Evolutionary conservation across 495 filamentous ascomycete species (phyloP).

Genomic region (Lophium mytilinum): DNA sequence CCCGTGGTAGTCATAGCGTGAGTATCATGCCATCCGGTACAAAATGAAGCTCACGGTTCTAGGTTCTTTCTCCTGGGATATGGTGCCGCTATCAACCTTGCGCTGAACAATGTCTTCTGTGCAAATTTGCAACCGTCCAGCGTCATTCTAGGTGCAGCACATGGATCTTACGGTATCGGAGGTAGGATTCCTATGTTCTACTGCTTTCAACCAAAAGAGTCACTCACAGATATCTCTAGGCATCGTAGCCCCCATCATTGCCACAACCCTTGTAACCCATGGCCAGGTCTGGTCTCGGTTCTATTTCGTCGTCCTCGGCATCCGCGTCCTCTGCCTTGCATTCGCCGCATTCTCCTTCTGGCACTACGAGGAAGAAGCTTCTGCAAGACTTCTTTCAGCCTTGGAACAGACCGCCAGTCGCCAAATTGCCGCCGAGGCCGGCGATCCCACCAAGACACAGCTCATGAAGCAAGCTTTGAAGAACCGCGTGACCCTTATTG

Average conservation of each 20-base stretch:
- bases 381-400: conserved; percentile 31
- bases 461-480: conserved; percentile 43
- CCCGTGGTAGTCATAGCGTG: conserved; percentile 50
- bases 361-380: conserved; percentile 45
- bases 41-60: conserved; percentile 30
- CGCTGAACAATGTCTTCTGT: conserved; percentile 67
- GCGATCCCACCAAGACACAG: conserved; percentile 21
- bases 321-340: conserved; percentile 42
- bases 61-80: conserved; percentile 54
- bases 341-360: conserved; percentile 53
- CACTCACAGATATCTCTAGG: conserved; percentile 21
- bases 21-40: background rate
- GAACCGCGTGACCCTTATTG: conserved; percentile 56
- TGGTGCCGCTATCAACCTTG: conserved; percentile 57
- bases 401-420: conserved; percentile 34
- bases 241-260: conserved; percentile 59
- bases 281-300: conserved; percentile 48
- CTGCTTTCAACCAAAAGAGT: background rate
- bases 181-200: conserved; percentile 24
- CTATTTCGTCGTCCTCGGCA: conserved; percentile 48
- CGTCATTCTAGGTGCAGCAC: conserved; percentile 52
- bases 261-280: conserved; percentile 54
- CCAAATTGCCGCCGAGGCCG: conserved; percentile 11
- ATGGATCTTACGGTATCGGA: conserved; percentile 68
- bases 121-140: conserved; percentile 59